Conservation (phyloP, 1,284 basidiomycete species). For the Cutaneotrichosporon sp. region DNA sequence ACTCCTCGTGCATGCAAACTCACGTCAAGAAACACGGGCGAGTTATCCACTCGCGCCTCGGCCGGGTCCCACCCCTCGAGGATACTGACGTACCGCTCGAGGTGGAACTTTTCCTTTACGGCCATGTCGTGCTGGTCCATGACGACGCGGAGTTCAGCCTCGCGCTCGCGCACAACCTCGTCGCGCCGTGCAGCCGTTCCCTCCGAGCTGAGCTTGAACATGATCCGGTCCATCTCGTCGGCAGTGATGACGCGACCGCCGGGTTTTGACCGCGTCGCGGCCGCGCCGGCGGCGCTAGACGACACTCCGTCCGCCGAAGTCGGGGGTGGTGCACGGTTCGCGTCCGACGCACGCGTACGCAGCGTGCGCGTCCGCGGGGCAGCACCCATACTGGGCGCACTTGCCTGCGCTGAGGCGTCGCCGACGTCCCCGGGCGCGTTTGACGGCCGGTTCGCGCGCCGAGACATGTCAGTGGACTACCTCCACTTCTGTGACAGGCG, state of each 20-base stretch:
- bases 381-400: no score
- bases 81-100: constrained; percentile 70
- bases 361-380: background rate
- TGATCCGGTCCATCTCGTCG: constrained; percentile 27
- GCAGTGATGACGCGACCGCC: constrained; percentile 12
- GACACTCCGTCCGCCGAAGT: background rate
- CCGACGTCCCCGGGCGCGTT: no score
- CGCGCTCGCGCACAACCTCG: constrained; percentile 56
- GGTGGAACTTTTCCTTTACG: constrained; percentile 78
- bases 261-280: no score
- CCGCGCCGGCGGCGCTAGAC: no score
- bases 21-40: constrained; percentile 67
- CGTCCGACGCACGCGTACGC: constrained; percentile 9
- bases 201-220: constrained; percentile 23
- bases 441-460: no score
- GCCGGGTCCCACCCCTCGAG: constrained; percentile 64
- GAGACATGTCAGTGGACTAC: constrained; percentile 8
- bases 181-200: constrained; percentile 35
- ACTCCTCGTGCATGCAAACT: constrained; percentile 22
- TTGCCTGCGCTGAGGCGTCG: no score
- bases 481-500: constrained; percentile 15
- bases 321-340: constrained; percentile 3
- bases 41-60: constrained; percentile 67
- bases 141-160: constrained; percentile 57
- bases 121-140: constrained; percentile 67